Evolutionary conservation across 495 filamentous ascomycete species (phyloP), one percentile per base, ranked within the genome.

Genomic region (Neurospora sp.): DNA sequence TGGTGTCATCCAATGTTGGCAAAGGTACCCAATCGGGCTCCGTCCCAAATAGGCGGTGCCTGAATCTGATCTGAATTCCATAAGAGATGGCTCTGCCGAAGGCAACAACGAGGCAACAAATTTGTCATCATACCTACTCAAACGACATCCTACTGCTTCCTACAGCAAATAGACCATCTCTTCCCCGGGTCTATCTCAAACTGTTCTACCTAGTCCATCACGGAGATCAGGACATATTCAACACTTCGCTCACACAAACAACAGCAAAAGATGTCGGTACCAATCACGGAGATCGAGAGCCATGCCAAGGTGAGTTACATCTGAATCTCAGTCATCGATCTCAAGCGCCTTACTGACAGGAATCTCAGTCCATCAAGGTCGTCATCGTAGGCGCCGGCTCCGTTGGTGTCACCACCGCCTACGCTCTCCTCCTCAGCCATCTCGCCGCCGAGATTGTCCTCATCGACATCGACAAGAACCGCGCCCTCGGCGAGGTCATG

Each of bases 371-470:
- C 39, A 76, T 75, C 77, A 79, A 80, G 41, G 75, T 84, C 70
- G 77, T 79, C 71, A 82, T 89, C 69, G 80, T 85, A 44, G 87
- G 87, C 69, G 87, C 80, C 48, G 87, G 88, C 22, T 80, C 89
- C 3, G 85, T 85, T n/a, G 87, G 86, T 31, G 81, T 89, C 1
- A 82, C 83, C 18, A 82, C 89, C 1, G 87, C 86, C 7, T 86
- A 89, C 73, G 84, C 82, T n/a, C 81, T 89, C 3, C 81, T 84
- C 44, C 83, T 86, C 70, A 79, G 84, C 61, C 80, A 81, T 38
- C 85, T 89, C 40, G 83, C 84, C 5, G 85, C 86, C 77, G 83
- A 84, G 70, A 79, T 89, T 70, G 88, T 87, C 42, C 78, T 81
- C 10, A 80, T 83, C 72, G 76, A 75, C 37, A 82, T 79, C 70